A percentile compares a stretch with the other conserved stretches of the same genome.
phyloP scores from a whole-genome alignment of 352 stramenopile species.

The Phytophthora citricola region DNA sequence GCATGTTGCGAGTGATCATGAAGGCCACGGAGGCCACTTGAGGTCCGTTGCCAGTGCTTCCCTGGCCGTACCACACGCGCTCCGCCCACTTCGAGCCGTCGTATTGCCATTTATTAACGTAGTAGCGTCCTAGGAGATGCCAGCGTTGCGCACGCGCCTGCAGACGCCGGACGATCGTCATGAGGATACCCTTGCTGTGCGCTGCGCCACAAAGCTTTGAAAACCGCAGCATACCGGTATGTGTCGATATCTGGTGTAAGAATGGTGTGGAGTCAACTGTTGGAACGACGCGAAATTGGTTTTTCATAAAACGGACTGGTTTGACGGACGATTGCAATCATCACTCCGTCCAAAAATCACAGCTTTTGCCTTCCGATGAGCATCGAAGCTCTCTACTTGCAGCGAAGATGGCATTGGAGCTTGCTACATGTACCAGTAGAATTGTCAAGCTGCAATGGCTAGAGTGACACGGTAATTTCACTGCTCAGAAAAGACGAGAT shows the following conservation, averaged over 20 bases:
- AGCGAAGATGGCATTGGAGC: not conserved
- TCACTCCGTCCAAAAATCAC: not conserved
- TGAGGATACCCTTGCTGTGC: conserved; percentile 9
- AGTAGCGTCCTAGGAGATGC: conserved; percentile 77
- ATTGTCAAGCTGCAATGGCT: not conserved
- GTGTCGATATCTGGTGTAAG: not conserved
- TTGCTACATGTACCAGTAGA: not conserved
- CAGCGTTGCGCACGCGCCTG: conserved; percentile 58
- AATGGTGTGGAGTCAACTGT: not conserved
- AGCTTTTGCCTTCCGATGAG: conserved; percentile 1
- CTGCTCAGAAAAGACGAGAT: conserved; percentile 8
- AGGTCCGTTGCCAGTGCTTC: conserved; percentile 44
- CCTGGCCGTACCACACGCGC: conserved; percentile 71
- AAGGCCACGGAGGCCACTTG: conserved; percentile 80
- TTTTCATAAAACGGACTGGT: conserved; percentile 2
- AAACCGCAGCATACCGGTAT: not conserved
- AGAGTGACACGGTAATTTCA: not conserved
- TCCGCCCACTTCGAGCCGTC: conserved; percentile 79
- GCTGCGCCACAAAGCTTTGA: no score
- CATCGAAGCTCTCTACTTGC: not conserved
- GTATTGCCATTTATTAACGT: conserved; percentile 88
- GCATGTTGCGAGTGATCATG: conserved; percentile 86
- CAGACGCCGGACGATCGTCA: conserved; percentile 49
- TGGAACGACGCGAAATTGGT: conserved; percentile 28
- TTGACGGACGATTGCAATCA: not conserved